These are phyloP conservation scores for Hygrocybe punicea DNA, from an alignment of 768 basidiomycete genomes.

Conservation along the genomic window DNA sequence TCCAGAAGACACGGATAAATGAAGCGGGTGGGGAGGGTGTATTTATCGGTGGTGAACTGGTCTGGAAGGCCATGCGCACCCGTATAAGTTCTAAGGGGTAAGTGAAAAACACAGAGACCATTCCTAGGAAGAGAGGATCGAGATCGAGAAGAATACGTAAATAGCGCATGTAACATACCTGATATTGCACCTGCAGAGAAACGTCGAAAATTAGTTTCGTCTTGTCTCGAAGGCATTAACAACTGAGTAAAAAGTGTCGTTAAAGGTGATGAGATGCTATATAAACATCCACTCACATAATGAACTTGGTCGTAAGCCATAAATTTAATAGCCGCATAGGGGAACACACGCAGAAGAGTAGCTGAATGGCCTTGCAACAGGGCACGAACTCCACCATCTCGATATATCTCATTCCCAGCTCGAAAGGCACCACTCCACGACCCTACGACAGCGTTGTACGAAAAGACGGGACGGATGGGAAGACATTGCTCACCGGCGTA, in stretches of 20 bases:
- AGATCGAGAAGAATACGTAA: neutral
- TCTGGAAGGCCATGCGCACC: constrained; percentile 91
- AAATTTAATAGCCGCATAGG: constrained; percentile 96
- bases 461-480: constrained; percentile 26
- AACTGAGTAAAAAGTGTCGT: constrained; percentile 41
- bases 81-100: constrained; percentile 95
- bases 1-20: constrained; percentile 51
- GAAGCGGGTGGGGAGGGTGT: constrained; percentile 40
- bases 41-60: constrained; percentile 34
- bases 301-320: constrained; percentile 93
- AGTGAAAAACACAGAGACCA: constrained; percentile 84
- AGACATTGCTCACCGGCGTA: constrained; percentile 67
- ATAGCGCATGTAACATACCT: constrained; percentile 51
- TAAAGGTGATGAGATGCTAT: neutral
- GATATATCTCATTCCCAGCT: constrained; percentile 72
- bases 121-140: constrained; percentile 45
- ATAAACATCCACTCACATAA: constrained; percentile 46
- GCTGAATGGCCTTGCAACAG: constrained; percentile 95
- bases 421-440: constrained; percentile 81
- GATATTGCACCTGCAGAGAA: constrained; percentile 87
- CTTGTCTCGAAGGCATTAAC: constrained; percentile 77
- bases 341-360: constrained; percentile 90
- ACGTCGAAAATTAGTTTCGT: constrained; percentile 74
- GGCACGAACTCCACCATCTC: constrained; percentile 65
- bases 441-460: constrained; percentile 46